Evolutionary conservation across 768 basidiomycete species (phyloP).

Genomic region (Leccinum truebloodii): DNA sequence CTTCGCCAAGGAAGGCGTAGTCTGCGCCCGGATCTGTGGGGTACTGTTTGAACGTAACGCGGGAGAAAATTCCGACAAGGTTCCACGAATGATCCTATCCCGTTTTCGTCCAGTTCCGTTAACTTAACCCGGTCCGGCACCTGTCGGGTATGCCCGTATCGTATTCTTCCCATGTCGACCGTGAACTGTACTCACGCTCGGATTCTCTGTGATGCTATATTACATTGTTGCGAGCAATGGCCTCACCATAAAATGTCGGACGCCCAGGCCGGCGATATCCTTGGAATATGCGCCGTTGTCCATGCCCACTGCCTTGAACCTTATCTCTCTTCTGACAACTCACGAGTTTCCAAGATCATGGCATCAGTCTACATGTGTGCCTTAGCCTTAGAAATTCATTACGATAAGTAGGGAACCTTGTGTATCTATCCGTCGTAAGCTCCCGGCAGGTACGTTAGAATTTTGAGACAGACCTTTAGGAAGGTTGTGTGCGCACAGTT

Average conservation of each 20-base stretch:
- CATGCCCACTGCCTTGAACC: too few species aligned
- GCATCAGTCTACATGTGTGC: background rate
- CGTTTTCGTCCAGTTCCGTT: background rate
- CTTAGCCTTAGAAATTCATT: background rate
- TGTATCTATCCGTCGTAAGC: background rate
- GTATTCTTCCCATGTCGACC: background rate
- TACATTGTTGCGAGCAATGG: background rate
- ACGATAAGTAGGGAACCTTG: background rate
- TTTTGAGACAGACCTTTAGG: background rate
- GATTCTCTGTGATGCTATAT: background rate
- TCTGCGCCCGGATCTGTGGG: background rate
- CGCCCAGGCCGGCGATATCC: too few species aligned
- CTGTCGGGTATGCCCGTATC: background rate
- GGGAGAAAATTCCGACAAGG: background rate
- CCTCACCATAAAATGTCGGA: background rate
- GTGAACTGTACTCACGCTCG: background rate
- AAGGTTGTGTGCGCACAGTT: background rate
- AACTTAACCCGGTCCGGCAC: too few species aligned
- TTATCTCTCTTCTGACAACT: background rate
- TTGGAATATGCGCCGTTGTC: background rate
- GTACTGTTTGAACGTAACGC: background rate
- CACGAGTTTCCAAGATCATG: background rate
- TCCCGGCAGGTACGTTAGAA: background rate
- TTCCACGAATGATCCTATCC: too few species aligned
- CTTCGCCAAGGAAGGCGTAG: background rate